A percentile compares a stretch with the other conserved stretches of the same genome.
phyloP scores from a whole-genome alignment of 768 basidiomycete genomes.

The Pleurotus tuber-regium region DNA sequence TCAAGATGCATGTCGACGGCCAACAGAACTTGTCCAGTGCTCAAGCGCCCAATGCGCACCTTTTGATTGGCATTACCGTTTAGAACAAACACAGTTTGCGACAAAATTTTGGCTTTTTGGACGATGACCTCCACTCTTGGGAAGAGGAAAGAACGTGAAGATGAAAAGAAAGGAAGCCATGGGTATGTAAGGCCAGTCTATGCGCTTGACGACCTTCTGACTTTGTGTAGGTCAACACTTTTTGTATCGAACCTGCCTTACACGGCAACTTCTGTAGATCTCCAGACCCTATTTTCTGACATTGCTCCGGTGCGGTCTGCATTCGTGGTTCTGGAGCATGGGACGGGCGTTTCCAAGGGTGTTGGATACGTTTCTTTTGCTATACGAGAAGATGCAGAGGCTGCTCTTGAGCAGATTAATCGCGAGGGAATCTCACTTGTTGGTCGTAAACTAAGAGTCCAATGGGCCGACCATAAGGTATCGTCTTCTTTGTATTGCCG shows the following conservation, averaged over 20 bases:
- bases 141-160: slow-evolving; percentile 41
- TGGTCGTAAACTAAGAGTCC: slow-evolving; percentile 67
- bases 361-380: slow-evolving; percentile 97
- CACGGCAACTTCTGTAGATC: slow-evolving; percentile 84
- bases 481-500: slow-evolving; percentile 6
- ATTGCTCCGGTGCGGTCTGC: slow-evolving; percentile 92
- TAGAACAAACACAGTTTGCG: too few relatives aligned
- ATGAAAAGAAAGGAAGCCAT: slow-evolving; percentile 19
- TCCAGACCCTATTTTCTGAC: slow-evolving; percentile 92
- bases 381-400: slow-evolving; percentile 82
- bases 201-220: neutral
- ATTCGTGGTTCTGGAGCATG: slow-evolving; percentile 86
- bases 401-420: slow-evolving; percentile 62
- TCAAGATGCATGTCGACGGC: too few relatives aligned
- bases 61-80: too few relatives aligned
- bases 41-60: too few relatives aligned
- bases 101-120: too few relatives aligned
- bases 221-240: slow-evolving; percentile 63
- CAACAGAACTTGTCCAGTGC: too few relatives aligned
- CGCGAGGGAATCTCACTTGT: slow-evolving; percentile 64
- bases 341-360: slow-evolving; percentile 79
- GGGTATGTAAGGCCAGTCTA: slow-evolving; percentile 26
- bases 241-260: slow-evolving; percentile 95
- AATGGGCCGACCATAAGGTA: slow-evolving; percentile 84
- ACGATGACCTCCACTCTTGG: slow-evolving; percentile 30